A percentile compares a stretch with the other conserved stretches of the same genome.
Conservation (phyloP, 208 protist genomes). For the Leishmania amazonensis region DNA sequence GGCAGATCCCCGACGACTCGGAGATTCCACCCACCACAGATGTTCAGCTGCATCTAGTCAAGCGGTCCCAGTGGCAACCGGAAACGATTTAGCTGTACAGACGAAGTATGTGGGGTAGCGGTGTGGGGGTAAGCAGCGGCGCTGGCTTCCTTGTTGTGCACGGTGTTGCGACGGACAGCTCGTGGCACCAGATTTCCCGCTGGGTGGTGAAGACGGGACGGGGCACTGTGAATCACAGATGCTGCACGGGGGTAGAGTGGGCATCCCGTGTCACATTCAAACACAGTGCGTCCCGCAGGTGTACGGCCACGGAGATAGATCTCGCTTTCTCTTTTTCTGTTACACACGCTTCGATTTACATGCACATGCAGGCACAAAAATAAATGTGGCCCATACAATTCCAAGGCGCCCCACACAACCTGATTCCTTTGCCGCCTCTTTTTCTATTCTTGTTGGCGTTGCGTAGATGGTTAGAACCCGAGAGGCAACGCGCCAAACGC, state of each 20-base stretch:
- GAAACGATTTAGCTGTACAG: constrained; percentile 22
- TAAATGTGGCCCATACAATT: not conserved
- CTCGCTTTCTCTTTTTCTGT: too few relatives aligned
- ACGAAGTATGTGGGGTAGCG: not conserved
- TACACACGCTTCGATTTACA: not conserved
- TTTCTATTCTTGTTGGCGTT: not conserved
- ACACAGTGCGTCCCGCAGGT: not conserved
- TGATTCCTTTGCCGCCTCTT: not conserved
- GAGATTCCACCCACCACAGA: constrained; percentile 28
- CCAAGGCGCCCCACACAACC: not conserved
- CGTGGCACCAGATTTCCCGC: not conserved
- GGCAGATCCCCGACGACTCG: constrained; percentile 54
- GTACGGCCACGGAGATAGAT: not conserved
- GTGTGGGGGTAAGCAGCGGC: not conserved
- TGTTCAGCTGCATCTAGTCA: constrained; percentile 19
- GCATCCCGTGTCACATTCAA: not conserved
- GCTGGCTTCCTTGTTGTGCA: constrained; percentile 10
- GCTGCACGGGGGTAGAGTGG: not conserved
- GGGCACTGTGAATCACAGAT: not conserved
- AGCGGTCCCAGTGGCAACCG: constrained; percentile 15
- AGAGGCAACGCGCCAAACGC: not conserved
- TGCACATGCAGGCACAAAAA: not conserved
- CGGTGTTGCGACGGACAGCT: not conserved
- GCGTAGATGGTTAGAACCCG: not conserved
- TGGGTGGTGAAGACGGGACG: not conserved